Percentiles rank a stretch among this genome's conserved stretches.
Conservation (phyloP, 2,329 filamentous ascomycete species). For the Neospermospora avenae region DNA sequence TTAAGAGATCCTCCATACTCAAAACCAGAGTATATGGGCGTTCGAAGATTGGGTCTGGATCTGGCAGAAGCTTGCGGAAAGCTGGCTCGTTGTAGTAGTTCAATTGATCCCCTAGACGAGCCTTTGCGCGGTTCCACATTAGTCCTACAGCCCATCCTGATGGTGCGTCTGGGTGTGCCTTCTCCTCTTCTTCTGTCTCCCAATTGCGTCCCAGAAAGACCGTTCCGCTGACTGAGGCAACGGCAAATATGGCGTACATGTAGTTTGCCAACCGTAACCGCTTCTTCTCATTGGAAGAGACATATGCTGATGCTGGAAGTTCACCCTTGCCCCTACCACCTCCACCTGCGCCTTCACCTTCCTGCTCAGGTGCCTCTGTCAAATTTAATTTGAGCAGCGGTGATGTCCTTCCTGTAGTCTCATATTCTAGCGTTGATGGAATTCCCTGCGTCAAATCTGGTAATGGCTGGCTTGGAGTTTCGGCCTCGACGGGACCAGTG, state of each 20-base stretch:
- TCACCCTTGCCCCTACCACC: constrained; percentile 58
- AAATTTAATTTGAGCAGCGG: constrained; percentile 49
- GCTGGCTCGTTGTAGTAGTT: constrained; percentile 95
- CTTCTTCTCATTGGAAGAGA: constrained; percentile 85
- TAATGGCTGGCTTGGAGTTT: constrained; percentile 62
- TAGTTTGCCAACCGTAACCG: constrained; percentile 74
- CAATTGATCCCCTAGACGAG: constrained; percentile 71
- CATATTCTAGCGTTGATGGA: constrained; percentile 82
- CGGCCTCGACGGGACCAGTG: constrained; percentile 40
- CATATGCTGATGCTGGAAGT: constrained; percentile 75
- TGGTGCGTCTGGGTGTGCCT: constrained; percentile 65
- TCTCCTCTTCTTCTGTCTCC: constrained; percentile 71
- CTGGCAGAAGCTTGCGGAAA: constrained; percentile 88
- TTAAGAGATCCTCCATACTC: constrained; percentile 87
- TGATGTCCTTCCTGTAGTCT: constrained; percentile 51
- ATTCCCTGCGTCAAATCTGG: constrained; percentile 94
- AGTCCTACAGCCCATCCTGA: constrained; percentile 73
- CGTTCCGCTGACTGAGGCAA: constrained; percentile 47
- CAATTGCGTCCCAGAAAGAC: constrained; percentile 85
- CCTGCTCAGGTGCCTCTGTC: constrained; percentile 40
- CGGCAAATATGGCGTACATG: constrained; percentile 60
- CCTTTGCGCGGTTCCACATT: constrained; percentile 78
- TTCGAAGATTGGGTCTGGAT: constrained; percentile 73
- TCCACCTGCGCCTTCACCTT: constrained; percentile 43
- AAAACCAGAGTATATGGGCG: constrained; percentile 91